These are phyloP conservation scores for Syzygium oleosum DNA, from an alignment of 345 rosid genomes.

Conservation along the genomic window DNA sequence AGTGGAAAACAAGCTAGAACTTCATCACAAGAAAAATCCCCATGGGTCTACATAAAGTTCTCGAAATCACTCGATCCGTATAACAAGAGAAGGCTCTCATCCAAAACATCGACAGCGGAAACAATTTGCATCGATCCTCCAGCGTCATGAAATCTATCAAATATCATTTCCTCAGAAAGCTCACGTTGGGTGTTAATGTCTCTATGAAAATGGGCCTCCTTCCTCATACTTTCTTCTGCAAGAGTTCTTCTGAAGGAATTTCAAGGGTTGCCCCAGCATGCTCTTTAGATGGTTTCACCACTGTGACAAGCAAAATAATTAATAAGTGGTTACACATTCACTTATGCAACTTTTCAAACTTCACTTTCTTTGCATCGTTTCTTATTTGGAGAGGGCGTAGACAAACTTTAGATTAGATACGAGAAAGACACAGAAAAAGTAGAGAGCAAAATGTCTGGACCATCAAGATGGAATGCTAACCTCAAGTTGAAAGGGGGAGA, in stretches of 20 bases:
- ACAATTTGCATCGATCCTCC: background rate
- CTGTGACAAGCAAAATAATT: conserved; percentile 22
- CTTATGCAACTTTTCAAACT: background rate
- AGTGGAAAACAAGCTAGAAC: background rate
- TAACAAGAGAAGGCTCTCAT: background rate
- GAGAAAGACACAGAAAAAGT: background rate
- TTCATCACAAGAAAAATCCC: background rate
- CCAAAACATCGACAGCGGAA: background rate
- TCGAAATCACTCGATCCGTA: background rate
- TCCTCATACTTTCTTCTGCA: conserved; percentile 36
- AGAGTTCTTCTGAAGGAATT: conserved; percentile 65
- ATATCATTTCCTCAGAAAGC: background rate
- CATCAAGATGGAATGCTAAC: background rate
- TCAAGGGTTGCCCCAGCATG: conserved; percentile 87
- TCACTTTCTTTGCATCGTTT: background rate
- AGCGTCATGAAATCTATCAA: background rate
- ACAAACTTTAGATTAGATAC: background rate
- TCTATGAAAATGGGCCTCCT: background rate
- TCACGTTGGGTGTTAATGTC: background rate
- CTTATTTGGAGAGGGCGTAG: background rate
- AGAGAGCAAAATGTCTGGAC: background rate
- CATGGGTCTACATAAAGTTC: background rate
- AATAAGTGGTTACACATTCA: background rate
- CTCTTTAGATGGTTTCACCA: conserved; percentile 64
- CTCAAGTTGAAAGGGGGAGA: background rate